Conservation (phyloP, 208 protist species). For the Trichomonas vaginalis region DNA sequence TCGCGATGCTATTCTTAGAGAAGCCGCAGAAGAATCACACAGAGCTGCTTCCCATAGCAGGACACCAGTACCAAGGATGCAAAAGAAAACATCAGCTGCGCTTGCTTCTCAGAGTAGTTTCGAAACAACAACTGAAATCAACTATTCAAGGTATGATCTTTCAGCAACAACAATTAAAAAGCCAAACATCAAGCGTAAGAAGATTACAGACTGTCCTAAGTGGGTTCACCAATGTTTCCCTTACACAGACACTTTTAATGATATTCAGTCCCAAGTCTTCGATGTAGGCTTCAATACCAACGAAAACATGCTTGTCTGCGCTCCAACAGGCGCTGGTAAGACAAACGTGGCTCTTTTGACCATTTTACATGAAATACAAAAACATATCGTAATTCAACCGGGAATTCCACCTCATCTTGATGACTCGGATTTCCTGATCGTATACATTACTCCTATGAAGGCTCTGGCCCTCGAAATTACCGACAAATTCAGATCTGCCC, state of each 20-base stretch:
- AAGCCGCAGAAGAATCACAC: background rate
- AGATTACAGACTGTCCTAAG: constrained; percentile 51
- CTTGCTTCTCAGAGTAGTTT: background rate
- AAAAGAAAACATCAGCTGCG: background rate
- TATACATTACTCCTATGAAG: constrained; percentile 99
- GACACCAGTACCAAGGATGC: background rate
- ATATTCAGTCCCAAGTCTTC: background rate
- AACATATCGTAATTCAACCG: background rate
- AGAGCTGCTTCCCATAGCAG: background rate
- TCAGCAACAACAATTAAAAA: background rate
- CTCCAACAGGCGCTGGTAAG: constrained; percentile 95
- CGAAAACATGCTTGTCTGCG: constrained; percentile 29
- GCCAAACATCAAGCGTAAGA: constrained; percentile 35
- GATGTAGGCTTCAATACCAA: background rate
- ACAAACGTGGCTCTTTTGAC: constrained; percentile 98
- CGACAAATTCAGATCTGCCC: constrained; percentile 69
- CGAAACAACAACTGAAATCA: background rate
- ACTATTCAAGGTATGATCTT: background rate
- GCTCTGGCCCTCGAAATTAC: constrained; percentile 97
- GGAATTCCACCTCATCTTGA: background rate
- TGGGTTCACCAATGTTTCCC: constrained; percentile 44
- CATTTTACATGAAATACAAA: constrained; percentile 73
- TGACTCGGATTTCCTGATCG: constrained; percentile 72
- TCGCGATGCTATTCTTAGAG: background rate
- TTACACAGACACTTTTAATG: background rate